These are phyloP conservation scores for Plasmodium chabaudi DNA, from an alignment of 169 alveolate genomes.

Conservation along the genomic window DNA sequence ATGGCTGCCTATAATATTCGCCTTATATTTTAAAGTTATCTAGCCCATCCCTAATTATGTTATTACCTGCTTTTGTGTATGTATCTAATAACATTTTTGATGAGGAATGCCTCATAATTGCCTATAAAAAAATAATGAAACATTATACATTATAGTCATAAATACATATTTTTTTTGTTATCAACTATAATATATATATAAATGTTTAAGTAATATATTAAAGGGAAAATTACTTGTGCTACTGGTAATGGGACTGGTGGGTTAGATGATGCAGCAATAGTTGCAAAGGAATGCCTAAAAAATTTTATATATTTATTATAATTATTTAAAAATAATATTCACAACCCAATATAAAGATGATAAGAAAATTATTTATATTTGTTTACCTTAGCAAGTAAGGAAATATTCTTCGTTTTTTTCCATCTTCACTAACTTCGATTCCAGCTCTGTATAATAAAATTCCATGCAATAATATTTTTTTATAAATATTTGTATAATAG, in stretches of 20 bases:
- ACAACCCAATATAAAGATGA: neutral
- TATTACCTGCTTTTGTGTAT: slow-evolving; percentile 83
- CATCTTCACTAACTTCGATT: slow-evolving; percentile 79
- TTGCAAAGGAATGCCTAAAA: slow-evolving; percentile 83
- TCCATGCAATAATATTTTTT: neutral
- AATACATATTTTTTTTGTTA: neutral
- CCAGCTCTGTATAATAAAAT: slow-evolving; percentile 76
- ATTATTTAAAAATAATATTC: neutral
- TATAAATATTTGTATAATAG: neutral
- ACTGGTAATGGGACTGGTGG: slow-evolving; percentile 87
- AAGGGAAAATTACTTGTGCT: slow-evolving; percentile 78
- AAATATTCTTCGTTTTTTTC: slow-evolving; percentile 79
- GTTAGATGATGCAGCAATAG: slow-evolving; percentile 84
- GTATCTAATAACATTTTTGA: slow-evolving; percentile 84
- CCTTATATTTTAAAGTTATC: slow-evolving; percentile 79
- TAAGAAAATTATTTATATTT: neutral
- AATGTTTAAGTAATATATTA: slow-evolving; percentile 1
- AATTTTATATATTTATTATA: neutral
- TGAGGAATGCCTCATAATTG: slow-evolving; percentile 84
- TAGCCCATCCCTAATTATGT: slow-evolving; percentile 81
- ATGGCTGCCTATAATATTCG: too few species aligned
- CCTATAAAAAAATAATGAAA: slow-evolving; percentile 67
- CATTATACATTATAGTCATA: neutral
- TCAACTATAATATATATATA: neutral
- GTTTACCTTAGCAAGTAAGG: slow-evolving; percentile 81